These are phyloP conservation scores for Blakeslea trispora DNA, from an alignment of 371 early-diverging fungal species.

Conservation along the genomic window DNA sequence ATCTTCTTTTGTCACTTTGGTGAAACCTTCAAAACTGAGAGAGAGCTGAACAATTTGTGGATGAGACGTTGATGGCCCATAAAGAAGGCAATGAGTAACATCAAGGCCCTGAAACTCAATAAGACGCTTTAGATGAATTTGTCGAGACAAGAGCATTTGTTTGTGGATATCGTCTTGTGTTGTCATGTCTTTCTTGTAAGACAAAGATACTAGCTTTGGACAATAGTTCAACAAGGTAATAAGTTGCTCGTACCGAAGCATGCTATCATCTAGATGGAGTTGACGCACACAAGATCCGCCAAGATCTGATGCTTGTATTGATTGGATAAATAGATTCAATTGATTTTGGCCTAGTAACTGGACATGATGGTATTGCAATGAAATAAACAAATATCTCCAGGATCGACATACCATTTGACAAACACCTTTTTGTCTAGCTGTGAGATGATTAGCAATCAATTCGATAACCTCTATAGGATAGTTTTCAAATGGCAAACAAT, in stretches of 20 bases:
- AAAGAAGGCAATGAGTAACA: conserved; percentile 7
- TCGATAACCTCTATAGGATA: conserved; percentile 20
- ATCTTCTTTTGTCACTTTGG: background rate
- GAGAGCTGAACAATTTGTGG: conserved; percentile 10
- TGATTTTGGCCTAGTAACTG: conserved; percentile 14
- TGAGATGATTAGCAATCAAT: conserved; percentile 16
- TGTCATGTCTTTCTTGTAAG: conserved; percentile 3
- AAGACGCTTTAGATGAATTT: conserved; percentile 15
- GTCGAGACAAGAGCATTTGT: conserved; percentile 1
- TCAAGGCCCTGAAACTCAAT: conserved; percentile 11
- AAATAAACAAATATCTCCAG: conserved; percentile 18
- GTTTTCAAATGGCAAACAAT: background rate
- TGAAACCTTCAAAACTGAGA: background rate
- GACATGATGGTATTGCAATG: conserved; percentile 19
- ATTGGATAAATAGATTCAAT: conserved; percentile 10
- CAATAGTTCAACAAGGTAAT: conserved; percentile 5
- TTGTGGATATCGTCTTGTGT: background rate
- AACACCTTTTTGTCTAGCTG: conserved; percentile 15
- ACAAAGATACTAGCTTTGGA: conserved; percentile 15
- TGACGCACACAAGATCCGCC: conserved; percentile 14
- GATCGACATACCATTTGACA: conserved; percentile 20
- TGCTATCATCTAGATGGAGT: conserved; percentile 13
- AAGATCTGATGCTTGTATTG: background rate
- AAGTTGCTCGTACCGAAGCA: conserved; percentile 10
- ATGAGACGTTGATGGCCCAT: background rate